These are phyloP conservation scores for Ocimum tenuiflorum DNA, from an alignment of 257 asterid species.

Conservation along the genomic window DNA sequence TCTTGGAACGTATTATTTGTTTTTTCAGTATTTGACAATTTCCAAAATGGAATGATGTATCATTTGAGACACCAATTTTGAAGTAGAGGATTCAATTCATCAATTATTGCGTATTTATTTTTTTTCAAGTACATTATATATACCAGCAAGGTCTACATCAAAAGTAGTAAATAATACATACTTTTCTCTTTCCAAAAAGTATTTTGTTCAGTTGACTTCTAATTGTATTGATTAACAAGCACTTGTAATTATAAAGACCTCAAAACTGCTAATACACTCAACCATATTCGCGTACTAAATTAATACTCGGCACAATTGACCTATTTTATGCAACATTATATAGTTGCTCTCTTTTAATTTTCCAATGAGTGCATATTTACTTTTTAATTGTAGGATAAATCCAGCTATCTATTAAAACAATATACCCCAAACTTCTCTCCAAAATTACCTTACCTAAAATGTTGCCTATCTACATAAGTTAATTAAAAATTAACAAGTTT, in stretches of 20 bases:
- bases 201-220: conserved; percentile 17
- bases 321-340: background rate
- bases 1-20: too few species aligned
- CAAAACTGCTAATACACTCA: background rate
- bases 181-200: background rate
- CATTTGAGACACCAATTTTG: too few species aligned
- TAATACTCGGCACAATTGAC: background rate
- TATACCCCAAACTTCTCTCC: background rate
- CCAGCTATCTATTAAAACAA: too few species aligned
- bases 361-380: background rate
- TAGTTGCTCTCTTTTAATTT: background rate
- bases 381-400: background rate
- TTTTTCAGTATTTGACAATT: too few species aligned
- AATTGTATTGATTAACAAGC: background rate
- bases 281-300: conserved; percentile 3
- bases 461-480: too few species aligned
- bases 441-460: too few species aligned
- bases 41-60: too few species aligned
- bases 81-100: too few species aligned
- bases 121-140: background rate
- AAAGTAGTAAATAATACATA: background rate
- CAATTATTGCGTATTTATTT: background rate
- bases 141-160: background rate
- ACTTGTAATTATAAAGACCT: background rate
- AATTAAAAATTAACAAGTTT: too few species aligned